Base-by-base conservation (phyloP, 306 rosid genomes). In the Malus orientalis region DNA sequence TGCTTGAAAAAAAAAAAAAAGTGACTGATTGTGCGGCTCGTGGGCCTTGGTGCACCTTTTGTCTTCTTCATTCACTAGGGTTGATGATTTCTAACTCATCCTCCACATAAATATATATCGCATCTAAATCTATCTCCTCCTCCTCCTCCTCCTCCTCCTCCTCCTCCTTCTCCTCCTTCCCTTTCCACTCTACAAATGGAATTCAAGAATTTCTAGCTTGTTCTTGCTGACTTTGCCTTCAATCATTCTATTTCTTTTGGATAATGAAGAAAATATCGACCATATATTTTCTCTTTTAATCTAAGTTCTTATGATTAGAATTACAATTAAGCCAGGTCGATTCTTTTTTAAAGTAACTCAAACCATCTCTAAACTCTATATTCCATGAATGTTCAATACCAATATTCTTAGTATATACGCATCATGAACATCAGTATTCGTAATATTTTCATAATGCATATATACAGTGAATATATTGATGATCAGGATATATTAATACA, bases 11-110 rank as follows among this genome's bases (percentile, higher is more conserved):
- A 27, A 27, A 27, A 27, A 27, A 27, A 27, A 27, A 27, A 27
- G 29, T 27, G 29, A 27, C 2, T 27, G 29, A 27, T 27, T 27
- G 29, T 27, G 1, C 2, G 29, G 29, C 29, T 2, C 29, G 2
- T 27, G 29, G 29, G 29, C 29, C 29, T 27, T 27, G 29, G 69
- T 87, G 79, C 82, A 77, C 79, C 76, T 71, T 83, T 91, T 87
- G 84, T 81, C 80, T 62, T 76, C 74, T 70, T 68, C 58, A 78
- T 77, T 81, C 93, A 85, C 72, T 73, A 58, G 74, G 66, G 71
- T 67, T 84, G 63, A 76, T 83, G 77, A 80, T 82, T 19, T 81
- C 82, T 84, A 87, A 89, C 75, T 85, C 93, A 91, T 79, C 76
- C 74, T 88, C 91, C 93, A 88, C 89, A 81, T 53, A 58, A 30